Evolutionary conservation across 2,329 filamentous ascomycete species (phyloP).

Genomic region (Sclerotiophoma versabilis): DNA sequence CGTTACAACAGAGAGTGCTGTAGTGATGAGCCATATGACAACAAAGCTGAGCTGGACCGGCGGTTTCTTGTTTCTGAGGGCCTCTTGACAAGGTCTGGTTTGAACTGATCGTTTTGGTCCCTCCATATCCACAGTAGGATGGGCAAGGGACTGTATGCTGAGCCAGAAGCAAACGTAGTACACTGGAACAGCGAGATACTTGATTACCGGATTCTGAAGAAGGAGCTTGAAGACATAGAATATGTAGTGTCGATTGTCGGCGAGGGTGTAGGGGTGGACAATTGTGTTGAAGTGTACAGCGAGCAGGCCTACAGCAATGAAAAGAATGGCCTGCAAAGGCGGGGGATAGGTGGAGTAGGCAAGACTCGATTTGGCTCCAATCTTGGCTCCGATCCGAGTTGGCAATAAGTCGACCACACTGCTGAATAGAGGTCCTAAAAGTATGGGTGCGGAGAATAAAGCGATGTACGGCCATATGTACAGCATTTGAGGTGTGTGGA

Average conservation of each 20-base stretch:
- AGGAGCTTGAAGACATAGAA: slow-evolving; percentile 95
- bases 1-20: slow-evolving; percentile 79
- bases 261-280: slow-evolving; percentile 92
- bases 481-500: slow-evolving; percentile 90
- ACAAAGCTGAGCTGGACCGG: slow-evolving; percentile 54
- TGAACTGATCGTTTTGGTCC: neutral
- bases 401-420: slow-evolving; percentile 39
- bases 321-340: slow-evolving; percentile 33
- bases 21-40: slow-evolving; percentile 71
- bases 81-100: slow-evolving; percentile 10
- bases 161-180: slow-evolving; percentile 77
- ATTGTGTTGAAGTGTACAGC: slow-evolving; percentile 85
- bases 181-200: slow-evolving; percentile 71
- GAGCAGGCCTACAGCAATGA: slow-evolving; percentile 50
- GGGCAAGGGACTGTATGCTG: slow-evolving; percentile 68
- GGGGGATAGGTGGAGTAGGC: neutral
- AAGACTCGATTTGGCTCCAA: neutral
- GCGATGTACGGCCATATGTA: slow-evolving; percentile 91
- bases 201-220: slow-evolving; percentile 67
- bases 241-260: slow-evolving; percentile 96
- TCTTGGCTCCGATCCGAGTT: neutral
- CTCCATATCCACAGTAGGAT: slow-evolving; percentile 4
- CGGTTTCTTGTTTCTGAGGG: slow-evolving; percentile 10
- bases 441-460: slow-evolving; percentile 87
- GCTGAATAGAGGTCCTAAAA: slow-evolving; percentile 64